Conservation (phyloP, 805 yeast species). For the Cyberlindnera mycetangii region DNA sequence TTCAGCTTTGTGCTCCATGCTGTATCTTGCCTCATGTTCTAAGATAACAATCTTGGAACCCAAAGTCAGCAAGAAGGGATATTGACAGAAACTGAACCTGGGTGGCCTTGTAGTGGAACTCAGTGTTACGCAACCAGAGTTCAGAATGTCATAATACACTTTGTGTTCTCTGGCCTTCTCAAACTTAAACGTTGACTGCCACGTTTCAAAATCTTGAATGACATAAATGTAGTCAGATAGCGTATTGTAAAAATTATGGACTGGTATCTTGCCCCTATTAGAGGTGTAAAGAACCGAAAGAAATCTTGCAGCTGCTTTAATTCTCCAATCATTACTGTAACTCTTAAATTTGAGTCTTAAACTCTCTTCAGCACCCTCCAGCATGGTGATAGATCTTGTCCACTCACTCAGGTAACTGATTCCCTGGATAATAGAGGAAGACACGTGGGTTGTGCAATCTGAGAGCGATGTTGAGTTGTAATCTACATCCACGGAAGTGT, state of each 20-base stretch:
- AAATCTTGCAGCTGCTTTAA: slow-evolving; percentile 61
- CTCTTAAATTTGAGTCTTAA: slow-evolving; percentile 46
- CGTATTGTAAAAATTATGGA: slow-evolving; percentile 62
- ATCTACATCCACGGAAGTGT: neutral
- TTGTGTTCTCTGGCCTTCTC: slow-evolving; percentile 3
- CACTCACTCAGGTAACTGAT: slow-evolving; percentile 3
- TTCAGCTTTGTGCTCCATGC: slow-evolving; percentile 85
- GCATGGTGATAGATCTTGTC: neutral
- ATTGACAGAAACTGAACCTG: slow-evolving; percentile 68
- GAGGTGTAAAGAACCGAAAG: slow-evolving; percentile 55
- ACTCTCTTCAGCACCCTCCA: slow-evolving; percentile 11
- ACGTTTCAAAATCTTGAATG: slow-evolving; percentile 75
- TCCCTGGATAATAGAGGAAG: slow-evolving; percentile 5
- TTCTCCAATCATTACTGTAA: slow-evolving; percentile 82
- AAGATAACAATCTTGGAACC: slow-evolving; percentile 80
- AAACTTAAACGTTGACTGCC: slow-evolving; percentile 51
- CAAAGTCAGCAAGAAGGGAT: slow-evolving; percentile 75
- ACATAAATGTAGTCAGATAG: slow-evolving; percentile 78
- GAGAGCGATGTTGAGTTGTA: neutral
- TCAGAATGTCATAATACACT: slow-evolving; percentile 16
- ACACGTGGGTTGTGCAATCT: neutral
- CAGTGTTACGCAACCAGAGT: slow-evolving; percentile 10
- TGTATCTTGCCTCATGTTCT: slow-evolving; percentile 75
- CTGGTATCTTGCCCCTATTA: slow-evolving; percentile 35
- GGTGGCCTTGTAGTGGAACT: slow-evolving; percentile 13